Evolutionary conservation across 192 early-diverging fungal genomes (phyloP).

Genomic region (Mortierella antarctica): DNA sequence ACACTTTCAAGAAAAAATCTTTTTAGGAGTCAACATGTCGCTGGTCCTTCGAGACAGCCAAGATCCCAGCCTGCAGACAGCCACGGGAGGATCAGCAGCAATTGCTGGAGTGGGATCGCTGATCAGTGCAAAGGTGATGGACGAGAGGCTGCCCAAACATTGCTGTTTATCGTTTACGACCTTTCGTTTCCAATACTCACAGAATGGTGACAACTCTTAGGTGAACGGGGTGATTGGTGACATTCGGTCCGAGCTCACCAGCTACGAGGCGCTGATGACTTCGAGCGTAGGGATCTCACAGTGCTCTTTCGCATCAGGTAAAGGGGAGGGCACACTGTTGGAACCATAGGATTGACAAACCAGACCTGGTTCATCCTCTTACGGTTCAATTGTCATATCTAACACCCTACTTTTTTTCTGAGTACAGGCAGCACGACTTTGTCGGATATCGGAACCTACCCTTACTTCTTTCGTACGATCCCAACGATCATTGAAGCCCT

Average conservation of each 20-base stretch:
- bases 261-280: slow-evolving; percentile 59
- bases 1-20: no score
- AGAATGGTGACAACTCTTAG: background rate
- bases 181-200: background rate
- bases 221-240: slow-evolving; percentile 62
- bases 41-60: slow-evolving; percentile 37
- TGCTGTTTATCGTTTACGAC: background rate
- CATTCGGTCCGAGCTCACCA: slow-evolving; percentile 51
- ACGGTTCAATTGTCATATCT: background rate
- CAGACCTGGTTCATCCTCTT: background rate
- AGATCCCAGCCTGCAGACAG: background rate
- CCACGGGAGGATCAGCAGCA: slow-evolving; percentile 26
- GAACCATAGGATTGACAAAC: background rate
- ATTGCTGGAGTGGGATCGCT: slow-evolving; percentile 18
- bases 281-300: slow-evolving; percentile 57
- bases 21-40: slow-evolving; percentile 22
- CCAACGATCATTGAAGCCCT: slow-evolving; percentile 51
- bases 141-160: background rate
- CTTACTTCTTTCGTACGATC: slow-evolving; percentile 60
- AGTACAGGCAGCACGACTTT: slow-evolving; percentile 31
- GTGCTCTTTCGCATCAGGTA: slow-evolving; percentile 58
- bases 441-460: slow-evolving; percentile 47
- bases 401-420: slow-evolving; percentile 1
- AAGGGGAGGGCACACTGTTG: background rate
- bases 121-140: slow-evolving; percentile 6